A percentile compares a stretch with the other conserved stretches of the same genome.
phyloP scores from a whole-genome alignment of 192 early-diverging fungal genomes.

The Gryganskiella cystojenkinii region DNA sequence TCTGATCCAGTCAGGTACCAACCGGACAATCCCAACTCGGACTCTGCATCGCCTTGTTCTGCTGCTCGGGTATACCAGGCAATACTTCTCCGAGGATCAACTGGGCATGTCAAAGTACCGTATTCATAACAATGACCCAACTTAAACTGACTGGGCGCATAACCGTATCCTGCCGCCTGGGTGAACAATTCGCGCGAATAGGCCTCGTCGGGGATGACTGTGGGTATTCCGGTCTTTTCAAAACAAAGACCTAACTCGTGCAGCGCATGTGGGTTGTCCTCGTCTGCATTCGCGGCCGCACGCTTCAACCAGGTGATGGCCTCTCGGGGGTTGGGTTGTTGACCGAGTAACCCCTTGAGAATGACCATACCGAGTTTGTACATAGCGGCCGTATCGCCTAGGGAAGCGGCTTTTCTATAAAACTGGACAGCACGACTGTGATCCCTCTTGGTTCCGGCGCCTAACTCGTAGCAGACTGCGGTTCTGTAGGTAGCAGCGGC shows the following conservation, averaged over 20 bases:
- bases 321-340: constrained; percentile 84
- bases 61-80: constrained; percentile 97
- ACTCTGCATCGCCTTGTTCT: constrained; percentile 89
- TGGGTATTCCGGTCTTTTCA: constrained; percentile 64
- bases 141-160: constrained; percentile 91
- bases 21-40: constrained; percentile 93
- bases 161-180: constrained; percentile 92
- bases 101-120: constrained; percentile 86
- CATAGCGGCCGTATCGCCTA: constrained; percentile 95
- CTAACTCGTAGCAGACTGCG: constrained; percentile 96
- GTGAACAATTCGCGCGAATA: constrained; percentile 95
- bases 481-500: constrained; percentile 93
- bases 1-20: constrained; percentile 99
- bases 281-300: constrained; percentile 90
- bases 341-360: constrained; percentile 84
- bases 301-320: constrained; percentile 95
- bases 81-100: constrained; percentile 91
- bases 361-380: constrained; percentile 96
- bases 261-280: constrained; percentile 90
- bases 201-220: constrained; percentile 79
- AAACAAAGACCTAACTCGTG: constrained; percentile 87
- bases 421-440: constrained; percentile 85
- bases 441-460: constrained; percentile 92
- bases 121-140: constrained; percentile 96
- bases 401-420: constrained; percentile 91